Conservation (phyloP, 2,329 filamentous ascomycete species). For the Colletotrichum filicis region DNA sequence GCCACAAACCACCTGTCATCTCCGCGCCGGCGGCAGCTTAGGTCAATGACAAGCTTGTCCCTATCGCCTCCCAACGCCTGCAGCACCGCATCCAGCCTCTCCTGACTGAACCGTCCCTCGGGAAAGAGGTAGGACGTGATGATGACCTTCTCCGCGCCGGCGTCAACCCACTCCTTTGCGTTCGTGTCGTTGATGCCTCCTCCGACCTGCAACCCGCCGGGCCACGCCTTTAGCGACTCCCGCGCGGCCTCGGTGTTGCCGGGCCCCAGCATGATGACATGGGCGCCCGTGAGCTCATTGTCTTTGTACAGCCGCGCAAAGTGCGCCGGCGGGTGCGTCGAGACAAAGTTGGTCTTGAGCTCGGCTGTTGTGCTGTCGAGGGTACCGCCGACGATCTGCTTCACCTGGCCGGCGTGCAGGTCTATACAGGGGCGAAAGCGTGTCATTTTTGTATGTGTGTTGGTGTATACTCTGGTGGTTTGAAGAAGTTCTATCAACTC, state of each 20-base stretch:
- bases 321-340: slow-evolving; percentile 81
- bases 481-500: not conserved
- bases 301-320: slow-evolving; percentile 86
- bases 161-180: slow-evolving; percentile 85
- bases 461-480: not conserved
- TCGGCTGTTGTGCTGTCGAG: slow-evolving; percentile 74
- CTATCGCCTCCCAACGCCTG: slow-evolving; percentile 78
- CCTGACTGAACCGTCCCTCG: slow-evolving; percentile 81
- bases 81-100: slow-evolving; percentile 80
- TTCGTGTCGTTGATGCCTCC: slow-evolving; percentile 93
- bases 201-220: slow-evolving; percentile 84
- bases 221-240: slow-evolving; percentile 84
- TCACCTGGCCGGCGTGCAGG: slow-evolving; percentile 95
- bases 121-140: slow-evolving; percentile 97
- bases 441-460: slow-evolving; percentile 72
- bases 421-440: slow-evolving; percentile 97
- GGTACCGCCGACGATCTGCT: slow-evolving; percentile 97
- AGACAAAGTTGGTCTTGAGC: slow-evolving; percentile 93
- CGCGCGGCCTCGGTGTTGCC: slow-evolving; percentile 84
- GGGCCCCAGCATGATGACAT: slow-evolving; percentile 96
- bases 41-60: slow-evolving; percentile 88
- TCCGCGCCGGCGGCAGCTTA: slow-evolving; percentile 85
- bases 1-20: slow-evolving; percentile 90
- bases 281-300: slow-evolving; percentile 79
- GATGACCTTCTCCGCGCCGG: slow-evolving; percentile 93